Conservation (phyloP, 2,329 filamentous ascomycete genomes). For the Didymella segeticola region DNA sequence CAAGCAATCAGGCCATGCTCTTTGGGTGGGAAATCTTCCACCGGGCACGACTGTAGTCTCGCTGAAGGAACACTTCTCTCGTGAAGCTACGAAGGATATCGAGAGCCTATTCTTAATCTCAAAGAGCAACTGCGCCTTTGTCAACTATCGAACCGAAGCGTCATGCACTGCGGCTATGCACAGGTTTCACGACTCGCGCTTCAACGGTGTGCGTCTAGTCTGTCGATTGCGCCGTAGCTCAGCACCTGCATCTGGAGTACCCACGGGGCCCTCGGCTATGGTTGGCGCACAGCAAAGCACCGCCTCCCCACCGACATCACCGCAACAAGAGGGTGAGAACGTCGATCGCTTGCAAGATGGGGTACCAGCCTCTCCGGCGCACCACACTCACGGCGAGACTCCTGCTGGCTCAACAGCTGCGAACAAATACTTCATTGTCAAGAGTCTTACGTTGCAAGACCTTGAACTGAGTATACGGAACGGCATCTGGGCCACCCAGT, state of each 20-base stretch:
- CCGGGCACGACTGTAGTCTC: conserved; percentile 81
- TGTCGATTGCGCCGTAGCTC: conserved; percentile 75
- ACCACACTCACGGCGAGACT: conserved; percentile 21
- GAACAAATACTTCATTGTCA: conserved; percentile 89
- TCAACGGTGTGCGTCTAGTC: conserved; percentile 83
- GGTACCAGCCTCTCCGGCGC: conserved; percentile 13
- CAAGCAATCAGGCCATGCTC: conserved; percentile 78
- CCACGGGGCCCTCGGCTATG: conserved; percentile 62
- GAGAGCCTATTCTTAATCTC: conserved; percentile 94
- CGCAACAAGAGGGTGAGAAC: conserved; percentile 24
- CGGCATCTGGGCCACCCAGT: conserved; percentile 91
- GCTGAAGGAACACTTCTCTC: conserved; percentile 90
- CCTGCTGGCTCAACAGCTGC: conserved; percentile 51
- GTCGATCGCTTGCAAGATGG: conserved; percentile 19
- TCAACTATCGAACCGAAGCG: conserved; percentile 86
- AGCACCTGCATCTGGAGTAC: conserved; percentile 55
- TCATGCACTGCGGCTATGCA: conserved; percentile 79
- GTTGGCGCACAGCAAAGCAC: conserved; percentile 33
- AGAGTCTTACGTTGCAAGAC: conserved; percentile 90
- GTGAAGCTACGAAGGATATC: conserved; percentile 74
- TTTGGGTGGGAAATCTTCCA: conserved; percentile 95
- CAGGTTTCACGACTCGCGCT: conserved; percentile 88
- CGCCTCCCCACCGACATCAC: conserved; percentile 36
- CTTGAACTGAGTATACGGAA: conserved; percentile 87
- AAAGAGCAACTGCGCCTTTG: conserved; percentile 96